Evolutionary conservation across 106 monocot species (phyloP).

Genomic region (Dioscorea zingiberensis): DNA sequence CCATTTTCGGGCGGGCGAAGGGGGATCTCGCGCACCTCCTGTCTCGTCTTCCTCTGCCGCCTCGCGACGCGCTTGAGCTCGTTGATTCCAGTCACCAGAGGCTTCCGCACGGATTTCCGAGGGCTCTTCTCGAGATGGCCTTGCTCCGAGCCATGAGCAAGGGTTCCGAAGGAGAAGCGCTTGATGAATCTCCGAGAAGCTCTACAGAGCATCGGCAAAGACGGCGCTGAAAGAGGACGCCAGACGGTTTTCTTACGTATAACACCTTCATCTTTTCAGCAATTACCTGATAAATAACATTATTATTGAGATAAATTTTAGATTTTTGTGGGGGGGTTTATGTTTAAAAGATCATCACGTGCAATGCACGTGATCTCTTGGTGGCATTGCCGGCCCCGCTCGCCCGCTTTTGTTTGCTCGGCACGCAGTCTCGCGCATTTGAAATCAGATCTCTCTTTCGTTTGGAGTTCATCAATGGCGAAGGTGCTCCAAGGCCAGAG

Average conservation of each 20-base stretch:
- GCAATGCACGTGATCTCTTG: too few species aligned
- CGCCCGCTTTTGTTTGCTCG: not conserved
- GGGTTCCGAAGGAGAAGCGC: too few species aligned
- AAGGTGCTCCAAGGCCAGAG: slow-evolving; percentile 42
- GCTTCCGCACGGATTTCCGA: slow-evolving; percentile 28
- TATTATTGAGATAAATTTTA: too few species aligned
- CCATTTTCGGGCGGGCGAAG: slow-evolving; percentile 42
- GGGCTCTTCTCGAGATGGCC: slow-evolving; percentile 2
- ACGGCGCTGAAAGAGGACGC: too few species aligned
- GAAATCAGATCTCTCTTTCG: not conserved
- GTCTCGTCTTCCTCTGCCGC: slow-evolving; percentile 12
- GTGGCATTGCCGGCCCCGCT: too few species aligned
- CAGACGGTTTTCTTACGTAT: too few species aligned
- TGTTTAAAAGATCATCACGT: too few species aligned
- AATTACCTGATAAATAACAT: too few species aligned
- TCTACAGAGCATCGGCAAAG: too few species aligned
- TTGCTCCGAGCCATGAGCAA: not conserved
- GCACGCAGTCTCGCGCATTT: not conserved
- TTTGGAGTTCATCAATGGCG: slow-evolving; percentile 29
- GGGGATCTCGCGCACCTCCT: slow-evolving; percentile 31
- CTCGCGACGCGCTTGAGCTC: slow-evolving; percentile 36
- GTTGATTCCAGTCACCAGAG: slow-evolving; percentile 33
- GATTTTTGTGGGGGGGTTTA: too few species aligned
- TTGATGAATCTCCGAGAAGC: too few species aligned
- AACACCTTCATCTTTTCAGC: too few species aligned